A percentile compares a stretch with the other conserved stretches of the same genome.
These are phyloP conservation scores for Batkoa obscura DNA, from an alignment of 371 early-diverging fungal species.

Conservation along the genomic window DNA sequence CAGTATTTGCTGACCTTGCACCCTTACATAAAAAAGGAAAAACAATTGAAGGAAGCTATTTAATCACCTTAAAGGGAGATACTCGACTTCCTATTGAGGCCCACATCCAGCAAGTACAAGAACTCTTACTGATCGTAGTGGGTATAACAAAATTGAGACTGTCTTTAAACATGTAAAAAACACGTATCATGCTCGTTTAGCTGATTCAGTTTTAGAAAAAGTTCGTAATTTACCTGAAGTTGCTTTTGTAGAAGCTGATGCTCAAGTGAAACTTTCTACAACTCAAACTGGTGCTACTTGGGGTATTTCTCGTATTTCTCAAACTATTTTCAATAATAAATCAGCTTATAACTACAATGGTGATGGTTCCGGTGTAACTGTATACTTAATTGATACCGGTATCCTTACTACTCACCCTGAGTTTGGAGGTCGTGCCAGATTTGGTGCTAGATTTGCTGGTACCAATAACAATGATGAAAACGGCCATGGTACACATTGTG, in stretches of 20 bases:
- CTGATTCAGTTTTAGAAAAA: not conserved
- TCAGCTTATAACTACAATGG: not conserved
- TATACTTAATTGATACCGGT: constrained; percentile 42
- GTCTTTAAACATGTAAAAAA: no score
- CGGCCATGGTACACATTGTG: constrained; percentile 42
- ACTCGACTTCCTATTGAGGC: no score
- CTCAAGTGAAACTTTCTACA: constrained; percentile 8
- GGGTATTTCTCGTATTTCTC: constrained; percentile 14
- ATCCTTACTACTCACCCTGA: constrained; percentile 25
- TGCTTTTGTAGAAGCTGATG: constrained; percentile 13
- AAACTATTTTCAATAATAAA: not conserved
- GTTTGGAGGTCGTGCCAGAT: constrained; percentile 23
- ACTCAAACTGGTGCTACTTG: constrained; percentile 13
- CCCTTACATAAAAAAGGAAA: no score
- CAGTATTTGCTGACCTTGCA: no score
- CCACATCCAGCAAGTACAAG: no score
- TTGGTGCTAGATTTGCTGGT: constrained; percentile 8
- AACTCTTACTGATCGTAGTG: no score
- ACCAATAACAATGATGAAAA: constrained; percentile 13
- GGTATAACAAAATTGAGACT: no score
- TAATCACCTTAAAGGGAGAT: no score
- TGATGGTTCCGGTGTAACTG: constrained; percentile 18
- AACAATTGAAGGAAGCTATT: no score
- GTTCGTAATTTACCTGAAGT: constrained; percentile 11
- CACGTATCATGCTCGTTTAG: no score